Evolutionary conservation across 352 stramenopile genomes (phyloP).

Genomic region (Blastocystis sp.): DNA sequence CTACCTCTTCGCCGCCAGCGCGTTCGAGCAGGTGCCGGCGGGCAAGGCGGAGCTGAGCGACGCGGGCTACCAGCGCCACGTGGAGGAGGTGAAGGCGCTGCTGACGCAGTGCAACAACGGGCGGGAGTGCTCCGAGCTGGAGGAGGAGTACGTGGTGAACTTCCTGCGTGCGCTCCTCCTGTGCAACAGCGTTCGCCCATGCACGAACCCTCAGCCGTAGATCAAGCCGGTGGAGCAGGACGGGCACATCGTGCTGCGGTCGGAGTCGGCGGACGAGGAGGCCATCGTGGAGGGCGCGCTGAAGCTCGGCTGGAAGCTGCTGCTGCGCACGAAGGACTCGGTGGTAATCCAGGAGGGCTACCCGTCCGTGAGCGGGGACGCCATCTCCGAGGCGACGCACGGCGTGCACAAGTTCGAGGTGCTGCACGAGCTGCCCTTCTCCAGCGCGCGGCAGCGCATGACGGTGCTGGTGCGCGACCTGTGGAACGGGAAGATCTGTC

Average conservation of each 20-base stretch:
- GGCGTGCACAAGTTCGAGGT: conserved; percentile 61
- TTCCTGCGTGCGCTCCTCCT: conserved; percentile 51
- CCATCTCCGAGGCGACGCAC: not conserved
- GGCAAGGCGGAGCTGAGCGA: not conserved
- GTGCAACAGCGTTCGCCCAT: conserved; percentile 37
- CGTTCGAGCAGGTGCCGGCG: not conserved
- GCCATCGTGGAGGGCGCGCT: conserved; percentile 9
- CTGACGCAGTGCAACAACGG: conserved; percentile 1
- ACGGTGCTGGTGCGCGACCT: conserved; percentile 50
- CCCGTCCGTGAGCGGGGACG: not conserved
- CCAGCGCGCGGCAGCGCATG: conserved; percentile 60
- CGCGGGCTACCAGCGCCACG: not conserved
- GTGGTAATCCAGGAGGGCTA: conserved; percentile 57
- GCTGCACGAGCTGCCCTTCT: conserved; percentile 43
- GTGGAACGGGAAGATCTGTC: conserved; percentile 50
- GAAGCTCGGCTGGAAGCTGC: conserved; percentile 54
- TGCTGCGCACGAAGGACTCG: conserved; percentile 55
- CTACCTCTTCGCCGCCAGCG: not conserved
- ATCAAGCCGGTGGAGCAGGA: conserved; percentile 65
- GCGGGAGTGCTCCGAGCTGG: not conserved
- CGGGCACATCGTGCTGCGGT: conserved; percentile 29
- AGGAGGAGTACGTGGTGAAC: conserved; percentile 18
- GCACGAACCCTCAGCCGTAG: not conserved
- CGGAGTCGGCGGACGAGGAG: conserved; percentile 65
- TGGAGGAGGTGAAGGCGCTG: not conserved